Evolutionary conservation across 2,329 filamentous ascomycete genomes (phyloP).

Genomic region (Neoarthrinium moseri): DNA sequence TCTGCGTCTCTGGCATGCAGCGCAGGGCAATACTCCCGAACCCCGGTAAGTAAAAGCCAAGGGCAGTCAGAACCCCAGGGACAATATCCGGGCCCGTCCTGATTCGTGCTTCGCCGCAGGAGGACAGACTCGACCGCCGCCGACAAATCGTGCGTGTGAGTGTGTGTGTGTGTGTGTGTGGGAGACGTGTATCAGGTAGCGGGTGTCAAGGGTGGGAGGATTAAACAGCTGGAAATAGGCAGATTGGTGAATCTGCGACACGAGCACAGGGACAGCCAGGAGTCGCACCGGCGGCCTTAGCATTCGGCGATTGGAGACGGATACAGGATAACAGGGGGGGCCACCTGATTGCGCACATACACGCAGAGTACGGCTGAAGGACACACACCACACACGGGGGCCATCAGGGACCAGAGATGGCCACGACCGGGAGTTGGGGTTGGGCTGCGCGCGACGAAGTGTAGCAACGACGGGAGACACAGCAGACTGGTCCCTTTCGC

Average conservation of each 20-base stretch:
- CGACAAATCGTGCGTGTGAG: no score
- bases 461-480: no score
- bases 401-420: no score
- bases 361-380: no score
- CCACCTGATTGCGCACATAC: no score
- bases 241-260: conserved; percentile 31
- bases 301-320: no score
- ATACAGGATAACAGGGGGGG: no score
- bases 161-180: conserved; percentile 31
- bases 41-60: conserved; percentile 12
- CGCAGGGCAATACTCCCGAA: conserved; percentile 6
- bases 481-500: no score
- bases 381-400: no score
- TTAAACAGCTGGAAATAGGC: conserved; percentile 29
- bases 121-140: conserved; percentile 19
- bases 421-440: no score
- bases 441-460: no score
- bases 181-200: conserved; percentile 31
- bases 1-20: conserved; percentile 7
- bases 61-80: conserved; percentile 17
- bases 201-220: conserved; percentile 26
- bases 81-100: conserved; percentile 27
- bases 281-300: conserved; percentile 1
- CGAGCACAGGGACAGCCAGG: conserved; percentile 17
- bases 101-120: conserved; percentile 33